Evolutionary conservation across 106 monocot species (phyloP).

Genomic region (Posidonia australis): DNA sequence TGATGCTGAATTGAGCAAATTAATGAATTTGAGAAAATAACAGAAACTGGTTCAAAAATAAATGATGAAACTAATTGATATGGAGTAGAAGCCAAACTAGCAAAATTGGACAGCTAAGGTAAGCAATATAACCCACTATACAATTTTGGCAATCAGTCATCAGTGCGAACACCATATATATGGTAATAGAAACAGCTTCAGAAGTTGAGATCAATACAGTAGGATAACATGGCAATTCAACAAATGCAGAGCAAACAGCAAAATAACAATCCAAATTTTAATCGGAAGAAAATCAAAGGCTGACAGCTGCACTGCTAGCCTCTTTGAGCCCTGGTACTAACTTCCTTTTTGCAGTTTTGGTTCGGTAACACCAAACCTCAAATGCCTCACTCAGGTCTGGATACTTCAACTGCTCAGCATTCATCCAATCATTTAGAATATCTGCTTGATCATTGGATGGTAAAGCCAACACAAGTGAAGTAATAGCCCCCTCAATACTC

Average conservation of each 20-base stretch:
- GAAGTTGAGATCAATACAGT: too few species aligned
- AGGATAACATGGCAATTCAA: background rate
- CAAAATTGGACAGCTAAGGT: too few species aligned
- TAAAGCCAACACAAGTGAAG: slow-evolving; percentile 65
- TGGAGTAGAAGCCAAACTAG: too few species aligned
- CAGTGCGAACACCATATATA: too few species aligned
- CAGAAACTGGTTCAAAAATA: too few species aligned
- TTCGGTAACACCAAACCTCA: slow-evolving; percentile 86
- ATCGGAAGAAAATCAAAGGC: slow-evolving; percentile 19
- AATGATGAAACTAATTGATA: too few species aligned
- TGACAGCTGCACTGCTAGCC: slow-evolving; percentile 34
- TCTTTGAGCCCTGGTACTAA: slow-evolving; percentile 27
- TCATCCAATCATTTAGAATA: slow-evolving; percentile 79
- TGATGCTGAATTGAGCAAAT: too few species aligned
- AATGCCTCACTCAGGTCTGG: slow-evolving; percentile 95
- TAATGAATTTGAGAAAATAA: too few species aligned
- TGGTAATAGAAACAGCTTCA: too few species aligned
- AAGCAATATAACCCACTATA: too few species aligned
- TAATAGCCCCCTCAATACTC: slow-evolving; percentile 71
- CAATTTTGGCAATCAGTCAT: too few species aligned
- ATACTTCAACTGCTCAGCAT: slow-evolving; percentile 44
- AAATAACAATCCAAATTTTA: background rate
- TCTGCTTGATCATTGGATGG: slow-evolving; percentile 87
- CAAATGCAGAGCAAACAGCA: background rate
- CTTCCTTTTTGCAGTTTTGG: slow-evolving; percentile 76